Evolutionary conservation across 495 filamentous ascomycete genomes (phyloP), one percentile per base, ranked within the genome.

Genomic region (Lophiostoma macrostomum): DNA sequence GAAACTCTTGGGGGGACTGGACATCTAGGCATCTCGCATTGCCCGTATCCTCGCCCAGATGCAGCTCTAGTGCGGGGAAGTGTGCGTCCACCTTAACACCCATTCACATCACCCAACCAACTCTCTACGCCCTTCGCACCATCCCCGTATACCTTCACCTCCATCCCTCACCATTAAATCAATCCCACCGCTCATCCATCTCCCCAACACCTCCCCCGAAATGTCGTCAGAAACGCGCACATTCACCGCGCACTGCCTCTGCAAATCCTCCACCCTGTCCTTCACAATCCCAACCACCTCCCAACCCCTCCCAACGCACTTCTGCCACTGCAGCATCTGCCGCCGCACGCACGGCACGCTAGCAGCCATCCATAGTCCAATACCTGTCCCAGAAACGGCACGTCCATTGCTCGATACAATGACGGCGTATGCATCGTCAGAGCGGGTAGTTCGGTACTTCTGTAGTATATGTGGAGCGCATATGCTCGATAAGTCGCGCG

Each of bases 281-380:
- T 67, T 83, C 31, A 41, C 64, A 7, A 55, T 78, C 48, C 63
- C 64, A 18, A 39, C 50, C n/a, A 37, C 56, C 40, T 66, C 65
- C 41, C 63, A 64, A 19, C 61, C 63, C 8, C 53, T 66, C 4
- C 65, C 72, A 16, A 66, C 72, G 2, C 45, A 59, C 29, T 60
- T 89, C 52, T 90, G 85, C 67, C 84, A 88, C 58, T 89, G 86
- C 71, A 59, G 60, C 46, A 72, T 65, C 25, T 88, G 84, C 68
- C 80, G 84, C 25, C 73, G 75, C 28, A 66, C 71, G 6, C 76
- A 77, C 16, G 86, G 86, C 22, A 70, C 78, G 12, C 72, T 86
- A 4, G 80, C 68, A 52, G 71, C 39, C 11, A 46, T 61, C 46
- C 73, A 37, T 76, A 77, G 2, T 79, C 81, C 57, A 64, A 75